Evolutionary conservation across 768 basidiomycete genomes (phyloP), one percentile per base, ranked within the genome.

Genomic region (Flagelloscypha sp.): DNA sequence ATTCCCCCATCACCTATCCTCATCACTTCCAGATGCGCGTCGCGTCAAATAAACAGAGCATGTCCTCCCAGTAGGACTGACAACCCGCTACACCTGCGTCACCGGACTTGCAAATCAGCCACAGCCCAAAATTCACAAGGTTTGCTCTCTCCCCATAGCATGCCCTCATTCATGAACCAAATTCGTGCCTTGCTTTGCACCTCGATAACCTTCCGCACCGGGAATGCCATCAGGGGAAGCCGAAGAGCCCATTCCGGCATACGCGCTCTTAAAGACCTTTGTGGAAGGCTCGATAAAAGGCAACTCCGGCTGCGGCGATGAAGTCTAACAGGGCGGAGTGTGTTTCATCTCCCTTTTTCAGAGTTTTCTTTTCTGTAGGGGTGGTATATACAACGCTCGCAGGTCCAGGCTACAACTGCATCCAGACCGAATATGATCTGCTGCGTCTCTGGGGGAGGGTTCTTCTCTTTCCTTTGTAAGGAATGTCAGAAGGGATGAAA

Each of bases 121-220:
- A 80, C 55, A 3, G 76, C 57, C 76, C 84, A 86, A 48, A 83
- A 86, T 45, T 84, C 79, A 48, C 79, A 84, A 2, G 82, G 82
- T 43, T 80, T 81, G 48, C 70, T 73, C 50, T 84, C 78, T 16
- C 79, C 82, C 72, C 79, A 81, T 6, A 87, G 65, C 11, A 87
- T 65, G 5, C 83, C 84, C 16, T 63, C 60, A 25, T 65, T 57
- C 30, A 79, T 62, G 62, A 86, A 87, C 78, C 83, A 83, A 25
- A 87, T 58, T 30, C n/a, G 66, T 78, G 1, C 82, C 82, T 2
- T 65, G 53, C 50, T 84, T 85, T 1, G 83, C 82, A n/a, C 70
- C 70, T 20, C 77, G 70, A 53, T 81, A 78, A 5, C 80, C 81
- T 37, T 81, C 74, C 17, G 83, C 57, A 0, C 80, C 80, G 2